phyloP scores from a whole-genome alignment of 192 early-diverging fungal genomes.

The Pilaira anomala region DNA sequence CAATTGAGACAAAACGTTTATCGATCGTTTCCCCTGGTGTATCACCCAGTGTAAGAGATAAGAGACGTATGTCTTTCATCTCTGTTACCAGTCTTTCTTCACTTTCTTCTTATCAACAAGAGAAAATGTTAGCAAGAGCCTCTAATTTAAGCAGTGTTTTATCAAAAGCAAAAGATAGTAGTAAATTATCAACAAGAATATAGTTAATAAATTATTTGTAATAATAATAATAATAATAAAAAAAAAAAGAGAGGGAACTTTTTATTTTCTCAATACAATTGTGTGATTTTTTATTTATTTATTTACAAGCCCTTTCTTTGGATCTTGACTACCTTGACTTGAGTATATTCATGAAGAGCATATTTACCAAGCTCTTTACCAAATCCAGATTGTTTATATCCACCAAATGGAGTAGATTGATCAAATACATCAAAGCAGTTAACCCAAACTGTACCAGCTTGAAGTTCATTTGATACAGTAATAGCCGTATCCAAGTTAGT shows the following conservation, averaged over 20 bases:
- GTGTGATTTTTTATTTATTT: neutral
- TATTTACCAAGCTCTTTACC: slow-evolving; percentile 22
- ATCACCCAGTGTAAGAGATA: slow-evolving; percentile 14
- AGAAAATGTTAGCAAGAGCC: slow-evolving; percentile 27
- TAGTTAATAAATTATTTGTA: neutral
- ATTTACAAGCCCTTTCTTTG: neutral
- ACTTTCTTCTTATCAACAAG: slow-evolving; percentile 34
- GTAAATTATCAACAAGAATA: neutral
- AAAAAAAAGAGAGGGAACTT: too few species aligned
- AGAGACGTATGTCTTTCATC: slow-evolving; percentile 23
- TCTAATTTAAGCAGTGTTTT: slow-evolving; percentile 26
- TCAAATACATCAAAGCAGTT: slow-evolving; percentile 77
- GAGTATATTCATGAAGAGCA: slow-evolving; percentile 12
- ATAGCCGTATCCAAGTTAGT: slow-evolving; percentile 56
- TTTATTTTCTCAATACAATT: too few species aligned
- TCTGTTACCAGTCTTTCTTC: slow-evolving; percentile 31
- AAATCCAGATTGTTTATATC: slow-evolving; percentile 58
- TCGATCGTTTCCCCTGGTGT: slow-evolving; percentile 3
- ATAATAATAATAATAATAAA: too few species aligned
- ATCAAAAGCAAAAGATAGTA: slow-evolving; percentile 1
- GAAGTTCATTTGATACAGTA: slow-evolving; percentile 56
- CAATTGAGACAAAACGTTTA: neutral
- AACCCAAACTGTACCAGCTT: slow-evolving; percentile 74
- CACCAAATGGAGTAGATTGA: slow-evolving; percentile 78
- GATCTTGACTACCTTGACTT: slow-evolving; percentile 19